Percentiles rank a stretch among this genome's conserved stretches.
Conservation (phyloP, 1,284 basidiomycete species). For the Porodaedalea pini region DNA sequence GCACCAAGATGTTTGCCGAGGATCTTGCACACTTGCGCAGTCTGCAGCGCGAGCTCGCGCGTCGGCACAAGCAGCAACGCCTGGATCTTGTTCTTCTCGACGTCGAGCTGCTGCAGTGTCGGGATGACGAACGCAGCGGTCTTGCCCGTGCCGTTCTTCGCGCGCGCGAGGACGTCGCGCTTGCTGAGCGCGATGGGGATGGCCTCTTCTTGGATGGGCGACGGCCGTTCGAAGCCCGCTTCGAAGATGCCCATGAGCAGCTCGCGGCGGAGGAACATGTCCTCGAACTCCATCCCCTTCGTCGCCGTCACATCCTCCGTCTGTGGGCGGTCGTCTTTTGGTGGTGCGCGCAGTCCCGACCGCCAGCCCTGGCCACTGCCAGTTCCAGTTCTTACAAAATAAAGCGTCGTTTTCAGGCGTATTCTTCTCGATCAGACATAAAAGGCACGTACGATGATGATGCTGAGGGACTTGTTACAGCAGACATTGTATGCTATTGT, state of each 20-base stretch:
- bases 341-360: constrained; percentile 74
- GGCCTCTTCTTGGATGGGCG: constrained; percentile 98
- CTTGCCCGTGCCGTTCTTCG: constrained; percentile 91
- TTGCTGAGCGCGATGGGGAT: constrained; percentile 85
- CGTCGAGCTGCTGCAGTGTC: constrained; percentile 89
- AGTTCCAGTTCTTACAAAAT: constrained; percentile 1
- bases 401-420: neutral
- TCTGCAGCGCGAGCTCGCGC: constrained; percentile 93
- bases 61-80: constrained; percentile 92
- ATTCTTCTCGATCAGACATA: neutral
- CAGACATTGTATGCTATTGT: constrained; percentile 7
- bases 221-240: constrained; percentile 95
- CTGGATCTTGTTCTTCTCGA: constrained; percentile 87
- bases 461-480: constrained; percentile 19
- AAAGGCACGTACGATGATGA: constrained; percentile 16
- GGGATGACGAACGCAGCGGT: constrained; percentile 99
- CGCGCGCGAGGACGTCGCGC: constrained; percentile 89
- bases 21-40: constrained; percentile 95
- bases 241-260: constrained; percentile 88
- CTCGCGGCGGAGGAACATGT: constrained; percentile 61
- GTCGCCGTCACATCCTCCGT: constrained; percentile 93
- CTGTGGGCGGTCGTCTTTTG: constrained; percentile 89
- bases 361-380: constrained; percentile 56
- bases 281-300: constrained; percentile 89
- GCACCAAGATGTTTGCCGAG: constrained; percentile 94